A percentile compares a stretch with the other conserved stretches of the same genome.
These are phyloP conservation scores for Stachybotrys echinatus DNA, from an alignment of 2,329 filamentous ascomycete species.

Conservation along the genomic window DNA sequence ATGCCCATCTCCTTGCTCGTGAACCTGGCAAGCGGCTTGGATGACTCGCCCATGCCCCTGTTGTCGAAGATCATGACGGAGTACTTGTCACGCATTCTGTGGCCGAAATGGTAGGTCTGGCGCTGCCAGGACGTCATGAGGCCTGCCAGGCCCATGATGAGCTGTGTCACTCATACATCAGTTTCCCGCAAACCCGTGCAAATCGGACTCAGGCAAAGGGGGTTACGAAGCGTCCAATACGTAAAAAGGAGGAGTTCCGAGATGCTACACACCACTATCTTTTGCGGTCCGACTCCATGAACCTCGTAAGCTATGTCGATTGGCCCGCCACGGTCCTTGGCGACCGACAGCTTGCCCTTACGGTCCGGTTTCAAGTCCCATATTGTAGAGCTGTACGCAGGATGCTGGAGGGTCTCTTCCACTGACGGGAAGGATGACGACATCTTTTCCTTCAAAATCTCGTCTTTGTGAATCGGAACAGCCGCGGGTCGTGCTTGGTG, in stretches of 20 bases:
- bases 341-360: slow-evolving; percentile 58
- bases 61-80: slow-evolving; percentile 77
- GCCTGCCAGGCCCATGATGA: slow-evolving; percentile 76
- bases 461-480: no score
- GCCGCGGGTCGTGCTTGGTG: no score
- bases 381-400: slow-evolving; percentile 60
- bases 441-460: no score
- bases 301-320: slow-evolving; percentile 74
- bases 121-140: slow-evolving; percentile 69
- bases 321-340: slow-evolving; percentile 67
- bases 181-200: no score
- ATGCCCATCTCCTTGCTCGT: slow-evolving; percentile 80
- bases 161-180: slow-evolving; percentile 41
- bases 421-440: slow-evolving; percentile 33
- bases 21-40: slow-evolving; percentile 73
- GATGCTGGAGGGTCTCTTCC: slow-evolving; percentile 57
- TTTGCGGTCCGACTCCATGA: slow-evolving; percentile 67
- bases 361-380: slow-evolving; percentile 65
- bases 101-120: slow-evolving; percentile 77
- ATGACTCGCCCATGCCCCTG: slow-evolving; percentile 74
- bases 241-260: not conserved
- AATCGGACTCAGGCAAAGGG: no score
- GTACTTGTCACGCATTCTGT: slow-evolving; percentile 61
- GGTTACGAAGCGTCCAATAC: slow-evolving; percentile 5
- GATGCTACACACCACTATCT: slow-evolving; percentile 58